Base-by-base conservation (phyloP, 306 rosid genomes). In the Fragaria iinumae region DNA sequence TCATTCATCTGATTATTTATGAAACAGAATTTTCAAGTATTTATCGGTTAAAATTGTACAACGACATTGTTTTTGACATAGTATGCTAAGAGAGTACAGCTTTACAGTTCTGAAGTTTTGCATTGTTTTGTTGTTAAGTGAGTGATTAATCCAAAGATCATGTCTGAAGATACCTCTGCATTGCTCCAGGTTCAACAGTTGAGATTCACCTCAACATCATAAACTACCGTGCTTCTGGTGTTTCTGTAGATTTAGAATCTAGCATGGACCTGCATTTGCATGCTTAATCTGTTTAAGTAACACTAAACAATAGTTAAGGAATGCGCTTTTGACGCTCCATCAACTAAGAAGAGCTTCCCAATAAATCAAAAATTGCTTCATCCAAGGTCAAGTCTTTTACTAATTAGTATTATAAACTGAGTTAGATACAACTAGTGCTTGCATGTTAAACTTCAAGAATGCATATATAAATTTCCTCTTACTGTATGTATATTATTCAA, bases 321-420 rank as follows among this genome's bases (percentile, higher is more conserved):
- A 59, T 18, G 69, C 69, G 18, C 25, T 74, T 9, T 43, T 17
- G 11, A 1, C 45, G 69, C 69, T 74, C 11, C 11, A 74, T 8
- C 50, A 18, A 39, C 32, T 67, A 56, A 25, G 43, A 59, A 74
- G 76, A 56, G 64, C 57, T 44, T 59, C 36, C 64, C 67, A 59
- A 73, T 56, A 55, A 73, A n/a, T 56, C 67, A 73, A 39, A 55
- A 21, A 49, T 49, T 65, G 60, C 63, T 73, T 73, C 67, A 7
- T 41, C 8, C 56, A 59, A 60, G 16, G 56, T 59, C 44, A 67
- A 43, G 53, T 41, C 20, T 13, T 13, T 25, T 57, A 39, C 77
- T 56, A 57, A 39, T 73, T 23, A 57, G 55, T 21, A n/a, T 38
- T 13, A 14, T 38, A 41, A 23, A 6, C n/a, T 49, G 62, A 41